These are phyloP conservation scores for Porphyrellus cyaneotinctus DNA, from an alignment of 768 basidiomycete genomes.

Conservation along the genomic window DNA sequence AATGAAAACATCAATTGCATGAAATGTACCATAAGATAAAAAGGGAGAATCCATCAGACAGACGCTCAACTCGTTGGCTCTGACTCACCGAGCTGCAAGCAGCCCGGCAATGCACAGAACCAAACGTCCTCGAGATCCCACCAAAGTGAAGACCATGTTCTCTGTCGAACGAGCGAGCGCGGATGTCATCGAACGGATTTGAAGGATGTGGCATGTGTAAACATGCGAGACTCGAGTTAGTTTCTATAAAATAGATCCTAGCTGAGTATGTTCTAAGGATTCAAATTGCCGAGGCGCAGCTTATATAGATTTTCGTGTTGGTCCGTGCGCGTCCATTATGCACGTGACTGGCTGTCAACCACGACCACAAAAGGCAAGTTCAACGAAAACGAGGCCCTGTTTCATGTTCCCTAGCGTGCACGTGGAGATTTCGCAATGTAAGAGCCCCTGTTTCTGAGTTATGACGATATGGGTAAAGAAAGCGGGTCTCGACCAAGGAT, in stretches of 20 bases:
- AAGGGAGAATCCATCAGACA: neutral
- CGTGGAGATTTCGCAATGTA: neutral
- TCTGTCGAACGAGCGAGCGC: conserved; percentile 65
- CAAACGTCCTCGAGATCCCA: conserved; percentile 64
- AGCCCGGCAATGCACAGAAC: conserved; percentile 31
- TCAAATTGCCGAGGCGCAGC: conserved; percentile 6
- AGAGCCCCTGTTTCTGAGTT: neutral
- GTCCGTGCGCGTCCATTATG: conserved; percentile 33
- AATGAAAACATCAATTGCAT: neutral
- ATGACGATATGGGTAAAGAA: neutral
- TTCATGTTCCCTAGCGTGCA: neutral
- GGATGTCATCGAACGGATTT: conserved; percentile 66
- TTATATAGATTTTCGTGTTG: conserved; percentile 35
- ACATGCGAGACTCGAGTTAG: conserved; percentile 78
- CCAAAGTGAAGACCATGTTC: conserved; percentile 45
- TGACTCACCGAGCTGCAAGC: conserved; percentile 19
- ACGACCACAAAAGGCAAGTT: neutral
- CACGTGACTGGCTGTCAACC: conserved; percentile 18
- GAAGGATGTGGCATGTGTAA: conserved; percentile 70
- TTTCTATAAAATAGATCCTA: conserved; percentile 79
- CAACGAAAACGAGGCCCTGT: neutral
- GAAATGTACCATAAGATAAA: too few species aligned
- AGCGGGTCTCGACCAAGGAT: neutral
- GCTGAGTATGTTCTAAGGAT: conserved; percentile 71
- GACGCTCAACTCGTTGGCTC: conserved; percentile 54